Base-by-base conservation (phyloP, 2,329 filamentous ascomycete genomes). In the Trichoderma oligosporum region DNA sequence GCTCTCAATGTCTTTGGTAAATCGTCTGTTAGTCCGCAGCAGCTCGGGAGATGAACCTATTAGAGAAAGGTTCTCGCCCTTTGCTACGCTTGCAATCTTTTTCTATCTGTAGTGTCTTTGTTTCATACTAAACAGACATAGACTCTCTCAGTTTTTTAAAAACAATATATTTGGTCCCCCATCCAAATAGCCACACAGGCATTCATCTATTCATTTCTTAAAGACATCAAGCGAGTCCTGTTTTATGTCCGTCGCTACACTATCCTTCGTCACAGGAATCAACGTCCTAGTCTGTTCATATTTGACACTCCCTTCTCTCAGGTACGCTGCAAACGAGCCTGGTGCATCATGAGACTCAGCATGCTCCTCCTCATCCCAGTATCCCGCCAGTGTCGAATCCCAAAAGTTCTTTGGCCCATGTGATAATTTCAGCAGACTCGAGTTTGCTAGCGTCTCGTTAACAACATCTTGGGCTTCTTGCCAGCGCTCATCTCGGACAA, bases 371-470 rank as follows among this genome's bases (percentile, higher is more conserved):
- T 59, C 46, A 48, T 73, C 70, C 46, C 68, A 64, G 8, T 73
- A 48, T 5, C 62, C 57, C 0, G 71, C 71, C 14, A 69, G 42
- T 36, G 49, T 56, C 4, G 44, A 58, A 20, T 63, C 61, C 33
- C 71, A 33, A 1, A 58, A 8, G 16, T 11, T 29, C 53, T 69
- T 68, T 0, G 66, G 44, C 1, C 52, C 71, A 58, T 71, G 71
- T 1, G 67, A 68, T n/a, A 74, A 66, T 56, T 74, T 74, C 60
- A 72, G 64, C 65, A 71, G 63, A 3, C 63, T 64, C 4, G 66
- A 65, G 39, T 64, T 63, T 9, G 71, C 65, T 42, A 74, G 60
- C 38, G 71, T 31, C 5, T 61, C 62, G 67, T 69, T 72, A 3
- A 68, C 60, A 7, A 65, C 22, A 27, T 61, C 60, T 31, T 68